Evolutionary conservation across 2,329 filamentous ascomycete genomes (phyloP).

Genomic region (Pyricularia pennisetigena): DNA sequence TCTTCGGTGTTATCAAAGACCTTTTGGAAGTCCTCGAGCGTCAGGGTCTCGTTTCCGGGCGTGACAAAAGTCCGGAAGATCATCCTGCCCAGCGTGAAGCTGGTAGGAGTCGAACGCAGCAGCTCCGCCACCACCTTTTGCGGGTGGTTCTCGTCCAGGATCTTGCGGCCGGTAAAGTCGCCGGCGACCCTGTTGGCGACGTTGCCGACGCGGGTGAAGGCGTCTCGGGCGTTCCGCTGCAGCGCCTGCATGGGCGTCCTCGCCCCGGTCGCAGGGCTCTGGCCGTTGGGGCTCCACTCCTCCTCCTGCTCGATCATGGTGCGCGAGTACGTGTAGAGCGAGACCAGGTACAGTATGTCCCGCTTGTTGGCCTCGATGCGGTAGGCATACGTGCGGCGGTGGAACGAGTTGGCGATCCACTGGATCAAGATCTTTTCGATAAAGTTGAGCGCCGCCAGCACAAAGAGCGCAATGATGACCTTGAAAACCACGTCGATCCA

Average conservation of each 20-base stretch:
- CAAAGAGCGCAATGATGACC: constrained; percentile 76
- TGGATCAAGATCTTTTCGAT: constrained; percentile 91
- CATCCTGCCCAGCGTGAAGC: constrained; percentile 77
- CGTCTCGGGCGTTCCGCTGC: constrained; percentile 64
- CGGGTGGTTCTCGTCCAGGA: constrained; percentile 60
- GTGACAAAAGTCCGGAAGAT: constrained; percentile 78
- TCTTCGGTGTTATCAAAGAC: constrained; percentile 80
- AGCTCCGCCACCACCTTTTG: constrained; percentile 76
- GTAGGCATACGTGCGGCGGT: constrained; percentile 80
- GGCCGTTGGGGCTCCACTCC: constrained; percentile 29
- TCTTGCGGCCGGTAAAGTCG: constrained; percentile 76
- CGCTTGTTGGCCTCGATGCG: constrained; percentile 90
- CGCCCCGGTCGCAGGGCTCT: constrained; percentile 35
- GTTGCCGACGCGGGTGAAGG: constrained; percentile 71
- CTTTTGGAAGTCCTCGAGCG: constrained; percentile 64
- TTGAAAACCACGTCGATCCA: constrained; percentile 82
- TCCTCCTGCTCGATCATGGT: constrained; percentile 52
- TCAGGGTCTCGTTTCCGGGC: constrained; percentile 66
- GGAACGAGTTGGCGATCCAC: constrained; percentile 88
- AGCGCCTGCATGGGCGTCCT: constrained; percentile 68
- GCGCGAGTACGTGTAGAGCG: constrained; percentile 62
- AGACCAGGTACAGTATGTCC: constrained; percentile 56
- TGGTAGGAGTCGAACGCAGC: constrained; percentile 59
- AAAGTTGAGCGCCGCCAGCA: constrained; percentile 70
- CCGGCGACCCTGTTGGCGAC: constrained; percentile 79